phyloP scores from a whole-genome alignment of 345 rosid genomes.

The Eucalyptus lansdowneana region DNA sequence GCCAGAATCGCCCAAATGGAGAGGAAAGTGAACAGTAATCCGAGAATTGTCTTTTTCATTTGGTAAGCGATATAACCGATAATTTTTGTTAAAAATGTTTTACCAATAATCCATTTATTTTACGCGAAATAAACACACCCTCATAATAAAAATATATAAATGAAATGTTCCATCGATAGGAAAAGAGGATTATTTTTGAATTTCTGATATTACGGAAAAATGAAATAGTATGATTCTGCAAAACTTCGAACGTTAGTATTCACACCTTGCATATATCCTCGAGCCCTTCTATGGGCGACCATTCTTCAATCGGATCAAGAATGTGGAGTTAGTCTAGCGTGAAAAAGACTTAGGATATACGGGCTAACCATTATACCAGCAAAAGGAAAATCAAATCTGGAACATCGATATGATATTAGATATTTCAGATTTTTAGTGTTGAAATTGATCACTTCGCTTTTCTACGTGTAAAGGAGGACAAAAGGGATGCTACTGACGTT shows the following conservation, averaged over 20 bases:
- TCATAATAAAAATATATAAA: neutral
- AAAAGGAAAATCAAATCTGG: neutral
- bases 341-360: neutral
- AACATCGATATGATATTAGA: neutral
- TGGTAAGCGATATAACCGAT: no score
- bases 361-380: neutral
- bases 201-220: neutral
- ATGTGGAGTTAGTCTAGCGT: neutral
- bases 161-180: neutral
- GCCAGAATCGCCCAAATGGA: no score
- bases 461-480: neutral
- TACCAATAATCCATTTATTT: no score
- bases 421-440: neutral
- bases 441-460: neutral
- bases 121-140: no score
- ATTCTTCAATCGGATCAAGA: neutral
- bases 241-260: neutral
- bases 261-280: no score
- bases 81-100: no score
- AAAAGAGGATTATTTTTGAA: neutral
- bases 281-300: neutral
- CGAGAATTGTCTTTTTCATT: no score
- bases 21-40: no score
- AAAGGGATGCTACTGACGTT: neutral
- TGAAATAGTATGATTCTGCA: neutral